Conservation (phyloP, 805 yeast species). For the Jamesozyma rosinii region DNA sequence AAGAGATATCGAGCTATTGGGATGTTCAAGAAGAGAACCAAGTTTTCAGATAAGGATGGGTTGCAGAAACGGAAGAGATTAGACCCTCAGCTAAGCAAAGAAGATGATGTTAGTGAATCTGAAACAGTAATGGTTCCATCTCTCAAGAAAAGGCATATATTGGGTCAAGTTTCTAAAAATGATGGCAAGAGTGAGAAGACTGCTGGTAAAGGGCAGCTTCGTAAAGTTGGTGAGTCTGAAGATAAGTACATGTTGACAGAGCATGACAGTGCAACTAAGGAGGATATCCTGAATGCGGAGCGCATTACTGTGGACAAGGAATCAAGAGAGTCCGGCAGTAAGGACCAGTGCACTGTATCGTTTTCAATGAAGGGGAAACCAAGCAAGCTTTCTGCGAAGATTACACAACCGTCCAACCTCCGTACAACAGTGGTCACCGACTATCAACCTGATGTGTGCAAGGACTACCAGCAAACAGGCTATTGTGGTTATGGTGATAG, state of each 20-base stretch:
- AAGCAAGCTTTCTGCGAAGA: slow-evolving; percentile 3
- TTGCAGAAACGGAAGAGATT: background rate
- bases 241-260: background rate
- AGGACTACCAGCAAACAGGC: slow-evolving; percentile 84
- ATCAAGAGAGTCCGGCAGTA: background rate
- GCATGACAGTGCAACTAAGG: slow-evolving; percentile 10
- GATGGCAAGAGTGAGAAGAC: background rate
- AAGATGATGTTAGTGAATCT: background rate
- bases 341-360: background rate
- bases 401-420: slow-evolving; percentile 36
- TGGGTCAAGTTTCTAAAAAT: background rate
- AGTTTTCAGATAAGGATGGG: slow-evolving; percentile 4
- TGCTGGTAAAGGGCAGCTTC: background rate
- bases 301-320: background rate
- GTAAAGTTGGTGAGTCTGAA: background rate
- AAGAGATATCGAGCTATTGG: background rate
- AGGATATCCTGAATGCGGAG: slow-evolving; percentile 11
- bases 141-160: background rate
- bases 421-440: slow-evolving; percentile 65
- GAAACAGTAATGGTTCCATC: background rate
- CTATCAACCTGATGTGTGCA: slow-evolving; percentile 89
- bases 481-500: slow-evolving; percentile 96
- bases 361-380: background rate
- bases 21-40: slow-evolving; percentile 25
- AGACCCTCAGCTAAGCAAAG: background rate